Evolutionary conservation across 495 filamentous ascomycete genomes (phyloP).

Genomic region (Hypomontagnella monticulosa): DNA sequence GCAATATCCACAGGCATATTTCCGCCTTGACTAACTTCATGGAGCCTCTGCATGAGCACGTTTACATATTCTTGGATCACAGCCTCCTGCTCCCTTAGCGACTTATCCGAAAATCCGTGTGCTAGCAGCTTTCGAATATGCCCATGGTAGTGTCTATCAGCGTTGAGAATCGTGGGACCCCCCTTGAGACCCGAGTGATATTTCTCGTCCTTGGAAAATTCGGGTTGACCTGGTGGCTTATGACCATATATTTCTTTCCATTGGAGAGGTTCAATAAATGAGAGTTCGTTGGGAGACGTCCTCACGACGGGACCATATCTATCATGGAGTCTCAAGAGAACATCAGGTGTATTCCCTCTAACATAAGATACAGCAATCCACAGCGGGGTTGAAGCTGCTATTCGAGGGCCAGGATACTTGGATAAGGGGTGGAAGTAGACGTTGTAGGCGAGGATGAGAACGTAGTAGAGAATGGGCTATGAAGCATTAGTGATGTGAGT

Average conservation of each 20-base stretch:
- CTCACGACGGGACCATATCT: conserved; percentile 38
- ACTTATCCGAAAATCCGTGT: conserved; percentile 60
- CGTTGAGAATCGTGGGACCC: conserved; percentile 33
- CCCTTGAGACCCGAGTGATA: conserved; percentile 10
- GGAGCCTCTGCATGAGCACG: conserved; percentile 52
- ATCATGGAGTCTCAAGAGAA: conserved; percentile 31
- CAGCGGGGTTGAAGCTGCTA: conserved; percentile 22
- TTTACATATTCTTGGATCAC: conserved; percentile 52
- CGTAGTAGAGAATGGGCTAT: conserved; percentile 7
- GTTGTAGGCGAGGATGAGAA: conserved; percentile 45
- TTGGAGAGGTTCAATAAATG: conserved; percentile 29
- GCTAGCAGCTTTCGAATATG: conserved; percentile 52
- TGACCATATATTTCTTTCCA: conserved; percentile 43
- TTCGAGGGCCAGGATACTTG: conserved; percentile 59
- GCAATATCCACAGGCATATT: conserved; percentile 47
- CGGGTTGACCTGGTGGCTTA: conserved; percentile 12
- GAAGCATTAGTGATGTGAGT: neutral
- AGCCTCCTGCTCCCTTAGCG: conserved; percentile 53
- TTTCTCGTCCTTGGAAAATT: conserved; percentile 19
- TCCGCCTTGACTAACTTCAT: conserved; percentile 33
- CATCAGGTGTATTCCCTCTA: conserved; percentile 22
- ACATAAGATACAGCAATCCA: conserved; percentile 25
- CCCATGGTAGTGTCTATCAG: conserved; percentile 46
- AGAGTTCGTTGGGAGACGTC: conserved; percentile 39
- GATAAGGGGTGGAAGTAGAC: conserved; percentile 60